Percentiles rank a stretch among this genome's conserved stretches.
Evolutionary conservation across 2,329 filamentous ascomycete genomes (phyloP).

Genomic region (Fusarium sublunatum): DNA sequence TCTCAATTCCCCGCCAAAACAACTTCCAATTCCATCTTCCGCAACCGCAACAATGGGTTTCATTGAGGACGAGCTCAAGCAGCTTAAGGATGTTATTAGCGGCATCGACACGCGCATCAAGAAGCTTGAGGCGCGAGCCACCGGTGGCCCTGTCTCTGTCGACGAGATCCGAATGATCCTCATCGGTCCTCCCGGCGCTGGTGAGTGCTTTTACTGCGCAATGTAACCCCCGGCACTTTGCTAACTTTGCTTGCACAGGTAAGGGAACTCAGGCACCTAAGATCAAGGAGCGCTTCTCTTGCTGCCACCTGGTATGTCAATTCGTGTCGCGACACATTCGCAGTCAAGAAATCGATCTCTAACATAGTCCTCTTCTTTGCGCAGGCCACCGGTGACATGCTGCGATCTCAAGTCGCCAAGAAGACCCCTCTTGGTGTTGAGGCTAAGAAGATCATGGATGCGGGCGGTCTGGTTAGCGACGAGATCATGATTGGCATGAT

Average conservation of each 20-base stretch:
- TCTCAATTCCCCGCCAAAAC: slow-evolving; percentile 33
- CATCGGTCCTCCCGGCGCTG: slow-evolving; percentile 96
- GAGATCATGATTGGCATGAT: slow-evolving; percentile 99
- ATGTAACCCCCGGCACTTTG: slow-evolving; percentile 5
- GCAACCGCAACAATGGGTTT: slow-evolving; percentile 78
- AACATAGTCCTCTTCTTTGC: slow-evolving; percentile 31
- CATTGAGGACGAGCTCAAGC: slow-evolving; percentile 85
- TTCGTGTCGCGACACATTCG: slow-evolving; percentile 19
- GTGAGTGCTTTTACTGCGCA: slow-evolving; percentile 64
- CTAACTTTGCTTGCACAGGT: slow-evolving; percentile 65
- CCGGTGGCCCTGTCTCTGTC: slow-evolving; percentile 62
- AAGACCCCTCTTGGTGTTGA: slow-evolving; percentile 94
- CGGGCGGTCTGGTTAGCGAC: slow-evolving; percentile 95
- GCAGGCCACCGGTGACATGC: slow-evolving; percentile 98
- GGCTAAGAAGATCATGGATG: slow-evolving; percentile 99
- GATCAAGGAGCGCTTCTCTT: slow-evolving; percentile 97
- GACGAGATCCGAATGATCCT: slow-evolving; percentile 93
- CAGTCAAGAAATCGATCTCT: slow-evolving; percentile 16
- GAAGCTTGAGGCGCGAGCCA: slow-evolving; percentile 81
- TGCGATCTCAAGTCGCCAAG: slow-evolving; percentile 96
- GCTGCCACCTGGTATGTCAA: slow-evolving; percentile 88
- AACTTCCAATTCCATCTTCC: slow-evolving; percentile 33
- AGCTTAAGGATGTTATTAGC: slow-evolving; percentile 84
- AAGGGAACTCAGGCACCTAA: slow-evolving; percentile 98
- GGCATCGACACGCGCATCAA: slow-evolving; percentile 88